Conservation (phyloP, 2,329 filamentous ascomycete species). For the Tetracladium maxilliforme region DNA sequence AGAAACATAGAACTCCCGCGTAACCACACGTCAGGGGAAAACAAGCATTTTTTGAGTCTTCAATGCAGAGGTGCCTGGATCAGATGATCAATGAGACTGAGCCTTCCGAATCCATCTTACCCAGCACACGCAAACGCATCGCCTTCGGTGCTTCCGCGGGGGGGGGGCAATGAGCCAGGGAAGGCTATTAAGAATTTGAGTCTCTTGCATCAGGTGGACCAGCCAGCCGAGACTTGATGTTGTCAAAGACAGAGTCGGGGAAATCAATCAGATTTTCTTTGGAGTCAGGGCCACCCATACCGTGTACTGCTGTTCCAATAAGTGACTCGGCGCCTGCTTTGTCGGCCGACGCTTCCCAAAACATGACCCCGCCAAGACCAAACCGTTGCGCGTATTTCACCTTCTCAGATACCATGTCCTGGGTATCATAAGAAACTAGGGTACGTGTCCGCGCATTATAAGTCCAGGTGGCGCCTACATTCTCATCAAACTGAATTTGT, state of each 20-base stretch:
- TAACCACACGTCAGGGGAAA: too few species aligned
- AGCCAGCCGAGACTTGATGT: too few species aligned
- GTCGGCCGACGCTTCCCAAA: conserved; percentile 69
- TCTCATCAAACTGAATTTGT: conserved; percentile 37
- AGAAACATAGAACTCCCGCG: too few species aligned
- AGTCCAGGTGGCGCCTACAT: conserved; percentile 51
- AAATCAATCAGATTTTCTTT: conserved; percentile 34
- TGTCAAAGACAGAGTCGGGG: conserved; percentile 37
- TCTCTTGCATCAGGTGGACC: too few species aligned
- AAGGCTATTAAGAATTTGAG: too few species aligned
- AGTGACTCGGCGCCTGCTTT: conserved; percentile 43
- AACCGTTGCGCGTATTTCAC: conserved; percentile 45
- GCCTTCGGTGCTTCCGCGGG: too few species aligned
- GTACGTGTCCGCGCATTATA: conserved; percentile 45
- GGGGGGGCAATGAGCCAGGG: too few species aligned
- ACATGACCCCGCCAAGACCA: conserved; percentile 64
- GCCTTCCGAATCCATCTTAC: too few species aligned
- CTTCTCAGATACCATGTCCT: conserved; percentile 44
- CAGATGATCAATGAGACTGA: too few species aligned
- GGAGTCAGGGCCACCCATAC: conserved; percentile 25
- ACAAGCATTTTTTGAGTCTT: too few species aligned
- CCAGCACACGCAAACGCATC: too few species aligned
- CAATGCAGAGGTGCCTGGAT: too few species aligned
- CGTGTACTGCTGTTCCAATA: conserved; percentile 29
- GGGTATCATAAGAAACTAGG: conserved; percentile 61